Base-by-base conservation (phyloP, 208 protist species). In the Trypanosoma lewisi region DNA sequence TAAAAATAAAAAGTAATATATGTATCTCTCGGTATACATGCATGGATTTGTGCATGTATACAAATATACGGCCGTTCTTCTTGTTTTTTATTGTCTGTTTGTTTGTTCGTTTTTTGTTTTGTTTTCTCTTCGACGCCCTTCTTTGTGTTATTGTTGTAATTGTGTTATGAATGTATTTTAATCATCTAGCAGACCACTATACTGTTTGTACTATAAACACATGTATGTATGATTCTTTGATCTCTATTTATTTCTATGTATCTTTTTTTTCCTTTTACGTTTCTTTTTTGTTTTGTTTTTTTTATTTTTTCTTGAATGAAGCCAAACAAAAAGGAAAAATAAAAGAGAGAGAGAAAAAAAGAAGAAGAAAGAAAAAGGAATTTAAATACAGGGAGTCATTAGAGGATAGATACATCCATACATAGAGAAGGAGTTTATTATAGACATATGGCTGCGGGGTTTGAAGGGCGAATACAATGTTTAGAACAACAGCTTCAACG, bases 61-160 rank as follows among this genome's bases (percentile, higher is more conserved):
- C 34, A 37, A 37, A 28, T 77, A 31, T 45, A 27, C 12, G 52
- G 12, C n/a, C n/a, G n/a, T 47, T 25, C 31, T 56, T 39, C 19
- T 21, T 60, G 8, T 67, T 36, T 30, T 23, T 27, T 62, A 16
- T 59, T 69, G 19, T 67, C 7, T 31, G 37, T 36, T 39, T 41
- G 9, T 16, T 63, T 47, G 54, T 11, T 64, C 45, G 44, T 47
- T 63, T 49, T 28, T 67, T 37, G 59, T 65, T 25, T 53, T 75
- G 31, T 58, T 74, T 41, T 41, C n/a, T n/a, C n/a, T n/a, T n/a
- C n/a, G n/a, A n/a, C n/a, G n/a, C n/a, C n/a, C n/a, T n/a, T n/a
- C n/a, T n/a, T n/a, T n/a, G n/a, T n/a, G n/a, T n/a, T n/a, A n/a
- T n/a, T n/a, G n/a, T n/a, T n/a, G n/a, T n/a, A n/a, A n/a, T n/a